A percentile compares a stretch with the other conserved stretches of the same genome.
phyloP scores from a whole-genome alignment of 1,284 basidiomycete genomes.

The Wallemia ichthyophaga region DNA sequence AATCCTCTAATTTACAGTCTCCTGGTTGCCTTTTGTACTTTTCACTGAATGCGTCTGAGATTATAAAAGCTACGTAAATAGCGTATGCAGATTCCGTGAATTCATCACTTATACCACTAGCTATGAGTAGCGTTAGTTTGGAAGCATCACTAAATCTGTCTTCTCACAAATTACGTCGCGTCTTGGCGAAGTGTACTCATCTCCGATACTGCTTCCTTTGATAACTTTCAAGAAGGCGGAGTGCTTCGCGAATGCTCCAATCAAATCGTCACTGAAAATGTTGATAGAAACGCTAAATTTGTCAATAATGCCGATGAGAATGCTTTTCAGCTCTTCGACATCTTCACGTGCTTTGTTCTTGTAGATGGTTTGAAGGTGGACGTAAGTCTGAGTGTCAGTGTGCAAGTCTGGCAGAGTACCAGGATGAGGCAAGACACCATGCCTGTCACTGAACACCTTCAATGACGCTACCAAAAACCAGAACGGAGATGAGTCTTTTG shows the following conservation, averaged over 20 bases:
- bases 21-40: constrained; percentile 17
- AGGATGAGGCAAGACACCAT: constrained; percentile 25
- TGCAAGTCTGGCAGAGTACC: constrained; percentile 83
- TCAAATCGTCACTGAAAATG: constrained; percentile 20
- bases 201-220: constrained; percentile 34
- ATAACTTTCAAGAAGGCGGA: constrained; percentile 50
- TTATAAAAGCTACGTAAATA: constrained; percentile 18
- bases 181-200: constrained; percentile 14
- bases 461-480: constrained; percentile 63
- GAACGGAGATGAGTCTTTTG: constrained; percentile 29
- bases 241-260: constrained; percentile 73
- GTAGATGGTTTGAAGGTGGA: constrained; percentile 47
- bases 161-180: constrained; percentile 14
- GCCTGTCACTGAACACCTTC: constrained; percentile 24
- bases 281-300: constrained; percentile 14
- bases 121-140: neutral
- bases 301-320: constrained; percentile 13
- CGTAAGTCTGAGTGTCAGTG: constrained; percentile 53
- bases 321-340: constrained; percentile 21
- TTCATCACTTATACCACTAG: constrained; percentile 3
- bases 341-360: constrained; percentile 38
- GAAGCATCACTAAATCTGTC: constrained; percentile 10
- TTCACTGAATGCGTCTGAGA: constrained; percentile 17
- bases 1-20: neutral
- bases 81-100: constrained; percentile 5